Evolutionary conservation across 345 rosid genomes (phyloP).

Genomic region (Brassica rapa): DNA sequence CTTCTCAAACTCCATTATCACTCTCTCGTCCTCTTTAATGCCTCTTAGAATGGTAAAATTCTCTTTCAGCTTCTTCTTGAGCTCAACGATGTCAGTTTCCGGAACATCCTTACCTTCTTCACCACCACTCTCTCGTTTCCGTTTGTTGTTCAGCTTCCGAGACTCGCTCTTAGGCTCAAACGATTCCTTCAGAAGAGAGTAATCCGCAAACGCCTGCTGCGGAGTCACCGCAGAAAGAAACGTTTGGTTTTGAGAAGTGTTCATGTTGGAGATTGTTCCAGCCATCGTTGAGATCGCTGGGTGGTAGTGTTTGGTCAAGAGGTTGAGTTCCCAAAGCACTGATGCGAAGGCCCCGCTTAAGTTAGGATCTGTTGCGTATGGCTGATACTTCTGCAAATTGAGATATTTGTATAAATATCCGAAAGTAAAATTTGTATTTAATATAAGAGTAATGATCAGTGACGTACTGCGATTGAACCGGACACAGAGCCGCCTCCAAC

Average conservation of each 20-base stretch:
- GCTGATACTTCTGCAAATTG: slow-evolving; percentile 76
- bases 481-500: slow-evolving; percentile 97
- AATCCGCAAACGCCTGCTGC: slow-evolving; percentile 68
- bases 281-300: not conserved
- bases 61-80: slow-evolving; percentile 54
- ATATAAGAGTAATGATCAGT: not conserved
- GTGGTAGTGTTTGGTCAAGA: not conserved
- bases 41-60: slow-evolving; percentile 56
- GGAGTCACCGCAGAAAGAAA: slow-evolving; percentile 58
- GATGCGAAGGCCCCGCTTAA: slow-evolving; percentile 92
- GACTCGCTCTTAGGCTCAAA: slow-evolving; percentile 44
- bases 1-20: slow-evolving; percentile 49
- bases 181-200: slow-evolving; percentile 59
- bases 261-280: slow-evolving; percentile 45
- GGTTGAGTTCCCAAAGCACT: slow-evolving; percentile 35
- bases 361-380: slow-evolving; percentile 79
- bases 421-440: not conserved
- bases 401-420: not conserved
- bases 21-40: slow-evolving; percentile 63
- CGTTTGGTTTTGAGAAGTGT: slow-evolving; percentile 59
- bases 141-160: slow-evolving; percentile 55
- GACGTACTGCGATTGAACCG: slow-evolving; percentile 78
- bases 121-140: slow-evolving; percentile 48
- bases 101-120: slow-evolving; percentile 6
- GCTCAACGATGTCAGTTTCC: slow-evolving; percentile 47